Percentiles rank a stretch among this genome's conserved stretches.
Evolutionary conservation across 225 moss, liverwort and hornwort species (phyloP).

Genomic region (Antitrichia curtipendula): DNA sequence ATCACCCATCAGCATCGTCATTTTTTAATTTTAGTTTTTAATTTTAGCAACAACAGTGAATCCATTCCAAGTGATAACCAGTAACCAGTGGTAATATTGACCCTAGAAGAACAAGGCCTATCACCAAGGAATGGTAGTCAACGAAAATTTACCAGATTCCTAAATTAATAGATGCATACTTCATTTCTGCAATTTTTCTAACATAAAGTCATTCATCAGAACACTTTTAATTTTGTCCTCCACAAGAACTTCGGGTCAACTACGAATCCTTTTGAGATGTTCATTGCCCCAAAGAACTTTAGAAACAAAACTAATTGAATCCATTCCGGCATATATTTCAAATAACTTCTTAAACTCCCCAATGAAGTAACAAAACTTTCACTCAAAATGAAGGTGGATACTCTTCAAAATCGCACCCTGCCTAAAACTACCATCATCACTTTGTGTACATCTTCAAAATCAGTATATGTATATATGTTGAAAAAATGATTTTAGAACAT

Average conservation of each 20-base stretch:
- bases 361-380: background rate
- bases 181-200: background rate
- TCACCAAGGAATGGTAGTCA: background rate
- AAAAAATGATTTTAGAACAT: no score
- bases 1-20: background rate
- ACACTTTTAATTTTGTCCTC: background rate
- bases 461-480: no score
- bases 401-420: no score
- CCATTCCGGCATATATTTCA: background rate
- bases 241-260: rapidly evolving
- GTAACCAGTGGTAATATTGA: background rate
- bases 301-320: background rate
- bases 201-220: rapidly evolving
- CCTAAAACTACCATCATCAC: no score
- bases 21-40: background rate
- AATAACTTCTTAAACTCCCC: background rate
- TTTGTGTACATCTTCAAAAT: no score
- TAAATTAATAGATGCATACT: background rate
- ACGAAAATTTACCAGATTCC: background rate
- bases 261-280: no score
- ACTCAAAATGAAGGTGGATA: background rate
- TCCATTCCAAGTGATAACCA: background rate
- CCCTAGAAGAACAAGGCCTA: background rate
- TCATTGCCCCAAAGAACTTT: background rate
- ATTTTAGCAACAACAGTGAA: background rate